Percentiles rank a stretch among this genome's conserved stretches.
Evolutionary conservation across 768 basidiomycete genomes (phyloP).

Genomic region (Calocera cornea): DNA sequence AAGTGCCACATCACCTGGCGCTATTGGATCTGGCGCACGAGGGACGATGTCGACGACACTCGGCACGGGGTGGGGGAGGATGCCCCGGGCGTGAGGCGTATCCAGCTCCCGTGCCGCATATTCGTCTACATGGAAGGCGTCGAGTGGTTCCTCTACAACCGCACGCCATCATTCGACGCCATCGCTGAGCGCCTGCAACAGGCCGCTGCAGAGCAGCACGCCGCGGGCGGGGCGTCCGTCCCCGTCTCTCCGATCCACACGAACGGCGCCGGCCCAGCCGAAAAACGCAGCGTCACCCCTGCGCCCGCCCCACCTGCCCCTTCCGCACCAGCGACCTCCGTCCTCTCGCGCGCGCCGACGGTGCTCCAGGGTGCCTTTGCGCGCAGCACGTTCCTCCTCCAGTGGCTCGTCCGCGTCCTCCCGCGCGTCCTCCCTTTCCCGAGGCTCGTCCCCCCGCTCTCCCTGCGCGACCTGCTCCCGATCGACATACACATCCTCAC

Average conservation of each 20-base stretch:
- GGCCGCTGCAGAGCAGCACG: slow-evolving; percentile 29
- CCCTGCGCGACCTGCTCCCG: slow-evolving; percentile 76
- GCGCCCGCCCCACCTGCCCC: not conserved
- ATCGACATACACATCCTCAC: slow-evolving; percentile 65
- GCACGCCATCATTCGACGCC: slow-evolving; percentile 74
- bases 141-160: slow-evolving; percentile 89
- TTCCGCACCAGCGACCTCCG: not conserved
- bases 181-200: slow-evolving; percentile 64
- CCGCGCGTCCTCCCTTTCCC: slow-evolving; percentile 25
- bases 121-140: slow-evolving; percentile 69
- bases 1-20: slow-evolving; percentile 84
- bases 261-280: not conserved
- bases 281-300: not conserved
- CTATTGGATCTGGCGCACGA: slow-evolving; percentile 79
- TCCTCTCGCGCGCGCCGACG: not conserved
- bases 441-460: slow-evolving; percentile 52
- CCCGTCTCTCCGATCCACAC: not conserved
- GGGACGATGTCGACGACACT: slow-evolving; percentile 53
- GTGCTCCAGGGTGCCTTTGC: not conserved
- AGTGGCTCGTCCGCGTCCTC: not conserved
- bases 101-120: slow-evolving; percentile 56
- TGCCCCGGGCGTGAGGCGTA: slow-evolving; percentile 30
- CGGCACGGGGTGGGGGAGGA: slow-evolving; percentile 27
- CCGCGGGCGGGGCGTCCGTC: slow-evolving; percentile 7
- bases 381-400: not conserved